Conservation (phyloP, 2,329 filamentous ascomycete species). For the Sordariomycetes sp. region DNA sequence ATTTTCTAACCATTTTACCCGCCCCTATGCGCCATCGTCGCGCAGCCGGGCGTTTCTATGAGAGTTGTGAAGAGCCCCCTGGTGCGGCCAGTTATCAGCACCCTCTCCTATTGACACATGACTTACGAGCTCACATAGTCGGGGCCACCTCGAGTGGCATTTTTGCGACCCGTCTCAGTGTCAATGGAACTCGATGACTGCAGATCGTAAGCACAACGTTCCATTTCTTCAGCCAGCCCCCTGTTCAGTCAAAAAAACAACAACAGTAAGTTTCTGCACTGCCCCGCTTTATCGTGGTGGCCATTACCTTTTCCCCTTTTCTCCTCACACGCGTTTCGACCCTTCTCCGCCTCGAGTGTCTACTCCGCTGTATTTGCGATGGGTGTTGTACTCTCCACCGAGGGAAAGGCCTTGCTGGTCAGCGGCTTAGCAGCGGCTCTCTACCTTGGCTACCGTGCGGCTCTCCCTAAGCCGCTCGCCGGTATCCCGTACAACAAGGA, state of each 20-base stretch:
- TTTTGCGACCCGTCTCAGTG: not conserved
- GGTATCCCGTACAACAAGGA: constrained; percentile 29
- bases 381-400: not conserved
- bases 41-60: too few species aligned
- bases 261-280: not conserved
- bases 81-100: not conserved
- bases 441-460: constrained; percentile 17
- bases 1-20: too few species aligned
- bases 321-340: not conserved
- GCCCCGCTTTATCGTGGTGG: not conserved
- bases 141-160: not conserved
- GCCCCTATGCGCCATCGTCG: too few species aligned
- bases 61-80: not conserved
- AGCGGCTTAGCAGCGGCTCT: not conserved
- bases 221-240: not conserved
- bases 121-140: not conserved
- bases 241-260: not conserved
- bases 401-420: not conserved
- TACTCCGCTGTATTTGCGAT: not conserved
- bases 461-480: constrained; percentile 26
- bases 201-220: not conserved
- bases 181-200: too few species aligned
- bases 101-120: not conserved
- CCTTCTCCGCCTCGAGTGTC: not conserved
- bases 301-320: not conserved